Evolutionary conservation across 2,329 filamentous ascomycete species (phyloP).

Genomic region (Pseudocercospora ulei): DNA sequence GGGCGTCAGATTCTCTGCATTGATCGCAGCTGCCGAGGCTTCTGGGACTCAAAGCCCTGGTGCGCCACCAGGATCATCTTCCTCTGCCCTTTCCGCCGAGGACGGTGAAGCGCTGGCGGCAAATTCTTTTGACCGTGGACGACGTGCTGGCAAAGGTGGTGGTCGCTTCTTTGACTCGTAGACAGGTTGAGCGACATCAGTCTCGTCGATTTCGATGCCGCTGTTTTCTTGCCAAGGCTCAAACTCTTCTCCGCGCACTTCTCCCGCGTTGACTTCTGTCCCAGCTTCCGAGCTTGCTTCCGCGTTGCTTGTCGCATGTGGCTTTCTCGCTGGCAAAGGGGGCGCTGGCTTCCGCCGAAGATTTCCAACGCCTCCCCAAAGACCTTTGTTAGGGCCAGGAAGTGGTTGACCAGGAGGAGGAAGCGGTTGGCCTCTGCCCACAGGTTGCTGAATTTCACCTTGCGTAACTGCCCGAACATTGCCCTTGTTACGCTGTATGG

Average conservation of each 20-base stretch:
- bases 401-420: conserved; percentile 72
- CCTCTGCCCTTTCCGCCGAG: neutral
- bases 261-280: neutral
- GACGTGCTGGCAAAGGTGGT: conserved; percentile 16
- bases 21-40: conserved; percentile 13
- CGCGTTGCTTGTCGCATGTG: neutral
- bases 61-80: neutral
- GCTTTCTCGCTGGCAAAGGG: conserved; percentile 2
- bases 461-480: conserved; percentile 18
- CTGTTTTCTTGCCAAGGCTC: conserved; percentile 22
- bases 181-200: neutral
- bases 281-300: neutral
- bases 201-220: conserved; percentile 1
- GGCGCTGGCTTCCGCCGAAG: conserved; percentile 20
- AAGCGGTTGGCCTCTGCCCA: conserved; percentile 71
- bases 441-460: conserved; percentile 46
- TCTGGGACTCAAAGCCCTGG: conserved; percentile 15
- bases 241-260: conserved; percentile 17
- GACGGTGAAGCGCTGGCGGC: neutral
- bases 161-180: conserved; percentile 1
- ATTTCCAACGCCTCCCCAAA: conserved; percentile 15
- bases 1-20: conserved; percentile 15
- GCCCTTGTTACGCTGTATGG: conserved; percentile 23
- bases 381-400: conserved; percentile 41
- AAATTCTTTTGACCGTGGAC: neutral